Percentiles rank a stretch among this genome's conserved stretches.
These are phyloP conservation scores for Entelexis sorbosivorans DNA, from an alignment of 1,139 yeast species.

Conservation along the genomic window DNA sequence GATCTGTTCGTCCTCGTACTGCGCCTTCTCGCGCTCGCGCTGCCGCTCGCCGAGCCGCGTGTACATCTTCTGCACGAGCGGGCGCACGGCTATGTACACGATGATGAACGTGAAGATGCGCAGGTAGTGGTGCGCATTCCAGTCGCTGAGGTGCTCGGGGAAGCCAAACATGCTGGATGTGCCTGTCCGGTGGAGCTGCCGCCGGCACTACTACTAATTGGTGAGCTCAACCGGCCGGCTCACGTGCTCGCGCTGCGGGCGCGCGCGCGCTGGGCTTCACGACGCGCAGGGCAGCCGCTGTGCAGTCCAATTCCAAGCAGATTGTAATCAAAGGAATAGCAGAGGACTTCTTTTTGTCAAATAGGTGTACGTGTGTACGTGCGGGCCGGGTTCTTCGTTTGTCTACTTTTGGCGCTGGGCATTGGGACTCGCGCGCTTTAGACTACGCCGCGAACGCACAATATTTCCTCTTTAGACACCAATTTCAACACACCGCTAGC, in stretches of 20 bases:
- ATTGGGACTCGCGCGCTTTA: too few relatives aligned
- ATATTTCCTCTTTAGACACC: too few relatives aligned
- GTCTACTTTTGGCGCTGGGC: too few relatives aligned
- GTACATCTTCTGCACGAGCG: slow-evolving; percentile 54
- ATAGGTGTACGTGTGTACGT: too few relatives aligned
- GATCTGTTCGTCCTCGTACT: slow-evolving; percentile 71
- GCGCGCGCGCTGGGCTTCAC: too few relatives aligned
- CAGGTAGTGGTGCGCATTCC: slow-evolving; percentile 22
- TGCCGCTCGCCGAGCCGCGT: slow-evolving; percentile 56
- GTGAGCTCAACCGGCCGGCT: background rate
- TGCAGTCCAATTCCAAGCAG: too few relatives aligned
- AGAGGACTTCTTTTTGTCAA: too few relatives aligned
- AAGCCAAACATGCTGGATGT: slow-evolving; percentile 20
- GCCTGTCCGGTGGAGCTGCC: background rate
- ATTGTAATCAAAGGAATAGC: too few relatives aligned
- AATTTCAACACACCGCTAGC: too few relatives aligned
- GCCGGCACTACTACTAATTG: background rate
- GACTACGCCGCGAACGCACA: too few relatives aligned
- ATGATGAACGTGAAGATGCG: slow-evolving; percentile 22
- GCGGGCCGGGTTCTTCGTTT: too few relatives aligned
- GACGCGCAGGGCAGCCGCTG: too few relatives aligned
- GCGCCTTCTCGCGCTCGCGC: slow-evolving; percentile 78
- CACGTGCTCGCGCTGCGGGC: background rate
- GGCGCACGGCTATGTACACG: slow-evolving; percentile 22
- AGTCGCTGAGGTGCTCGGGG: slow-evolving; percentile 22